Conservation (phyloP, 805 yeast genomes). For the Metschnikowia reukaufii region DNA sequence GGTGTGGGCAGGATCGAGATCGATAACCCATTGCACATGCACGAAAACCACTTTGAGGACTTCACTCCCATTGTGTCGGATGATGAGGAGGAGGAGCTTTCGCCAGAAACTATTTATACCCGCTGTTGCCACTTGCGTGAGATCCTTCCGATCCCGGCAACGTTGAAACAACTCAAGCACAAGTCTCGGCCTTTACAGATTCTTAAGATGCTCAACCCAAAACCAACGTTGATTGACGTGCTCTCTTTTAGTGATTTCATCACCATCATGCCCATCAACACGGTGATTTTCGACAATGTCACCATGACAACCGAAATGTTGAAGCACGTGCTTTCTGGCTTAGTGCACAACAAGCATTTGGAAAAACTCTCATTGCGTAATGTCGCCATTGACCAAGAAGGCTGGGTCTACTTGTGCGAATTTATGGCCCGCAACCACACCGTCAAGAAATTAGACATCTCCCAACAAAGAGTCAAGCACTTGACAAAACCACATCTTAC, state of each 20-base stretch:
- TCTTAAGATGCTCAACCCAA: constrained; percentile 55
- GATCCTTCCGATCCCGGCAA: constrained; percentile 51
- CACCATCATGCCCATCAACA: constrained; percentile 54
- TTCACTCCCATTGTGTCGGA: constrained; percentile 16
- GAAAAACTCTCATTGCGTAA: constrained; percentile 56
- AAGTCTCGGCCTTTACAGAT: constrained; percentile 54
- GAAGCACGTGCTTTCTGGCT: constrained; percentile 46
- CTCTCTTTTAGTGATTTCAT: constrained; percentile 58
- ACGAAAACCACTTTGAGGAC: constrained; percentile 49
- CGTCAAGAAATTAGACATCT: constrained; percentile 52
- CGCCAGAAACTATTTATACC: constrained; percentile 51
- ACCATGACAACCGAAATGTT: constrained; percentile 55
- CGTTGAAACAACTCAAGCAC: constrained; percentile 52
- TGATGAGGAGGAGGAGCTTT: constrained; percentile 22
- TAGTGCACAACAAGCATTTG: constrained; percentile 42
- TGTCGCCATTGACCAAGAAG: constrained; percentile 51
- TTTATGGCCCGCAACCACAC: constrained; percentile 44
- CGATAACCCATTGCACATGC: constrained; percentile 69
- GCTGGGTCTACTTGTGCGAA: constrained; percentile 53
- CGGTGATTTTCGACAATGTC: constrained; percentile 58
- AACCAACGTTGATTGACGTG: constrained; percentile 57
- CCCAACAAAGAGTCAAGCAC: constrained; percentile 53
- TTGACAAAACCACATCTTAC: constrained; percentile 39
- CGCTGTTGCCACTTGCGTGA: constrained; percentile 51
- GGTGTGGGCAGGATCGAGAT: constrained; percentile 43